Evolutionary conservation across 2,329 filamentous ascomycete genomes (phyloP).

Genomic region (Davidsoniella virescens): DNA sequence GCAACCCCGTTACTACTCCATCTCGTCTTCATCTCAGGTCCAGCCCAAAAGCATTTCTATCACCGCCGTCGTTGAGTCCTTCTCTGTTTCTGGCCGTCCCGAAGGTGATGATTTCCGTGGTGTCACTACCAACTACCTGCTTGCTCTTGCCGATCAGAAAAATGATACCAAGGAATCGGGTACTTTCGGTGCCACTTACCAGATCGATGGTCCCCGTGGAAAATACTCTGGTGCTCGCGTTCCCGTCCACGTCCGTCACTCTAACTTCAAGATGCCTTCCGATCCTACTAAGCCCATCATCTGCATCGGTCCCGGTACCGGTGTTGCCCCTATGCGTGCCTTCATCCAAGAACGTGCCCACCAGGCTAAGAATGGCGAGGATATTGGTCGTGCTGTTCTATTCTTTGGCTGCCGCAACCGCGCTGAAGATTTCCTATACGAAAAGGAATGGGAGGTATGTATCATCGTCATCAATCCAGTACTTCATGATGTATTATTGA

Average conservation of each 20-base stretch:
- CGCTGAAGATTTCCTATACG: conserved; percentile 84
- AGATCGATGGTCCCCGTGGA: conserved; percentile 77
- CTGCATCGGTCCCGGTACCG: conserved; percentile 90
- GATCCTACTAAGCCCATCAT: conserved; percentile 89
- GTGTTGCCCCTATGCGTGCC: conserved; percentile 87
- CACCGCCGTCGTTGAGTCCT: conserved; percentile 83
- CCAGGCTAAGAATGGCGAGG: conserved; percentile 61
- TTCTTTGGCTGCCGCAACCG: conserved; percentile 90
- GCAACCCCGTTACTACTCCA: conserved; percentile 97
- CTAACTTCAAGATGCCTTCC: conserved; percentile 97
- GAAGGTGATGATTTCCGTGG: conserved; percentile 64
- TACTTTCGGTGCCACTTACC: conserved; percentile 71
- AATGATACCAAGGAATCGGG: conserved; percentile 71
- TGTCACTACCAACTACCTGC: conserved; percentile 90
- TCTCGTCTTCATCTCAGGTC: conserved; percentile 87
- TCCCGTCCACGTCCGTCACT: conserved; percentile 89
- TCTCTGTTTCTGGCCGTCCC: conserved; percentile 57
- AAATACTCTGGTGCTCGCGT: conserved; percentile 94
- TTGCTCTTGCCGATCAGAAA: conserved; percentile 93
- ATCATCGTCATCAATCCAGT: background rate
- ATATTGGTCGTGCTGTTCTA: conserved; percentile 72
- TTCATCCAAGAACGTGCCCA: conserved; percentile 90
- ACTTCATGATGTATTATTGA: background rate
- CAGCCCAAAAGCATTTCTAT: conserved; percentile 92
- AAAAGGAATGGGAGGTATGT: conserved; percentile 81